Conservation (phyloP, 306 rosid species). For the Vachellia collinsii region DNA sequence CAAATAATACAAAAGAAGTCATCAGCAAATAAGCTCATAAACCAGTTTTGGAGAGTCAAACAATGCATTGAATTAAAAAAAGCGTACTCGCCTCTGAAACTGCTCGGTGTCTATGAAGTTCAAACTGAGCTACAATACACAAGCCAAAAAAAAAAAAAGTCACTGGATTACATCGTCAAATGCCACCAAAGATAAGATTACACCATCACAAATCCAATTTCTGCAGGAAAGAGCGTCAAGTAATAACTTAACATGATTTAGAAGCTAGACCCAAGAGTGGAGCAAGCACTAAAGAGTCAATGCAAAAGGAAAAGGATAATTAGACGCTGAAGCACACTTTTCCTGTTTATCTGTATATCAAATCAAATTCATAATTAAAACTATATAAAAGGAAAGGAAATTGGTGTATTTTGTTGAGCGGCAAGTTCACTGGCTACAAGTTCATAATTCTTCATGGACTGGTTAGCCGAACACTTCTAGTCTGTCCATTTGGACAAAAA, state of each 20-base stretch:
- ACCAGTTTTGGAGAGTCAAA: conserved; percentile 7
- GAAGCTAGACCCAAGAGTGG: not conserved
- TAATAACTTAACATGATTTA: not conserved
- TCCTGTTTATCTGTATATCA: not conserved
- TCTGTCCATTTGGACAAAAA: not conserved
- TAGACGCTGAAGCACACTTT: not conserved
- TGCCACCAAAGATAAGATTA: not conserved
- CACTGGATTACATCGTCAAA: not conserved
- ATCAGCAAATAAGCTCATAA: conserved; percentile 5
- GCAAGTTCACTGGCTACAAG: not conserved
- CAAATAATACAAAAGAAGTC: not conserved
- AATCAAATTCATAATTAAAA: not conserved
- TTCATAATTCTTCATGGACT: not conserved
- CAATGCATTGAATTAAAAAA: conserved; percentile 8
- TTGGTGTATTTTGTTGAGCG: not conserved
- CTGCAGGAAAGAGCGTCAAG: not conserved
- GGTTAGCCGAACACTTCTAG: not conserved
- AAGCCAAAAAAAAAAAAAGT: not conserved
- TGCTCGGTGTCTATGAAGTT: conserved; percentile 91
- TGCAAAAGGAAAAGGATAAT: not conserved
- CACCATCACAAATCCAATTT: not conserved
- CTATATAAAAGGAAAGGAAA: not conserved
- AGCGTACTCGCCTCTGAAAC: conserved; percentile 78
- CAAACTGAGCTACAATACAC: conserved; percentile 72
- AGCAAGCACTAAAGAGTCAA: not conserved